Conservation (phyloP, 1,139 yeast species). For the Sugiyamaella japonica region DNA sequence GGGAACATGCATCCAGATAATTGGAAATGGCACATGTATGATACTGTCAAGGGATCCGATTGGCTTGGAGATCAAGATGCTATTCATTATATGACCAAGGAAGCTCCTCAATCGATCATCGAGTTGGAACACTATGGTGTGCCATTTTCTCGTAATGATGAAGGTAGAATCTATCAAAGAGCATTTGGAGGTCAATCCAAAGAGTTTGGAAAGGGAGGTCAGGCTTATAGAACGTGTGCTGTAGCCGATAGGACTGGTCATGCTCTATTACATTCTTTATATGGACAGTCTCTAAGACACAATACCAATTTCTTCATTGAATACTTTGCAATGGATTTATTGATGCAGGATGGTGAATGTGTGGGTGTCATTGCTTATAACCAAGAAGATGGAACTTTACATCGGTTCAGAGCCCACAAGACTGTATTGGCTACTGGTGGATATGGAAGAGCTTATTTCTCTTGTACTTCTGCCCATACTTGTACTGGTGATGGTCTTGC, state of each 20-base stretch:
- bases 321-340: constrained; percentile 90
- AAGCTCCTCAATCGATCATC: constrained; percentile 93
- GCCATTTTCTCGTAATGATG: constrained; percentile 96
- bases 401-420: constrained; percentile 95
- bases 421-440: constrained; percentile 99
- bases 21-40: constrained; percentile 99
- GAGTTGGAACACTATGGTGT: constrained; percentile 98
- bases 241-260: constrained; percentile 99
- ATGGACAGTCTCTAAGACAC: constrained; percentile 95
- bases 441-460: constrained; percentile 97
- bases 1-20: constrained; percentile 96
- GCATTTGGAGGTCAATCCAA: constrained; percentile 98
- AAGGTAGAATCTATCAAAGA: constrained; percentile 96
- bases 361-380: constrained; percentile 97
- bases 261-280: constrained; percentile 90
- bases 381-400: constrained; percentile 98
- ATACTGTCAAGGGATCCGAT: constrained; percentile 99
- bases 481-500: constrained; percentile 99
- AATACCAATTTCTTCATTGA: constrained; percentile 98
- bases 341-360: constrained; percentile 95
- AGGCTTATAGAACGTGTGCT: constrained; percentile 98
- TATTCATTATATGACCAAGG: constrained; percentile 97
- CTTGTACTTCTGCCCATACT: constrained; percentile 98
- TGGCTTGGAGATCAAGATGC: constrained; percentile 99
- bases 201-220: constrained; percentile 97